These are phyloP conservation scores for Cystofilobasidium macerans DNA, from an alignment of 768 basidiomycete species.

Conservation along the genomic window DNA sequence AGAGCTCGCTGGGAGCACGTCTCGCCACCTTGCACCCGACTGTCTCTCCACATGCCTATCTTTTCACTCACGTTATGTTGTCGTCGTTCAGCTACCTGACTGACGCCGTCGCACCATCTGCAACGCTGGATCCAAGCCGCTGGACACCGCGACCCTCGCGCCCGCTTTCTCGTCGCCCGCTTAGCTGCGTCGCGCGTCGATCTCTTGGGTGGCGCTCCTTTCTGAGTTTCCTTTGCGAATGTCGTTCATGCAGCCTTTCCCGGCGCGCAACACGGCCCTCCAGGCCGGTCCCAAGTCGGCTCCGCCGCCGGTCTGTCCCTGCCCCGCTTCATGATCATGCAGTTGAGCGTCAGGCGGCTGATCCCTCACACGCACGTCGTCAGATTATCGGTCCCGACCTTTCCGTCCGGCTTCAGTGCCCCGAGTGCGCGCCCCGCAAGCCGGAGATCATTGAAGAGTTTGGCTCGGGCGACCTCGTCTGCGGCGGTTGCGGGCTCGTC, in stretches of 20 bases:
- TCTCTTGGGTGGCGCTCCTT: neutral
- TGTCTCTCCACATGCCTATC: too few species aligned
- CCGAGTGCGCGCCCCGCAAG: constrained; percentile 85
- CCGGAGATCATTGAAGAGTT: constrained; percentile 96
- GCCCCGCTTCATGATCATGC: neutral
- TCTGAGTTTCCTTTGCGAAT: neutral
- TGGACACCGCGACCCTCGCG: too few species aligned
- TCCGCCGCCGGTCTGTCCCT: neutral
- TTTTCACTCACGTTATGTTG: too few species aligned
- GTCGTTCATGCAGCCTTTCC: constrained; percentile 12
- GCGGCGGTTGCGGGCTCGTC: constrained; percentile 54
- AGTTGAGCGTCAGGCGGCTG: too few species aligned
- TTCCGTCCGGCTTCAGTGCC: constrained; percentile 55
- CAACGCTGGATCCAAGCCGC: too few species aligned
- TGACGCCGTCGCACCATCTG: too few species aligned
- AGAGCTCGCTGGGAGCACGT: too few species aligned
- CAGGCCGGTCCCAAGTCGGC: constrained; percentile 17
- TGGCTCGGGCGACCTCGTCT: constrained; percentile 89
- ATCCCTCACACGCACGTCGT: neutral
- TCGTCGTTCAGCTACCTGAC: too few species aligned
- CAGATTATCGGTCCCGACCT: constrained; percentile 34
- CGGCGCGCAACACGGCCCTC: neutral
- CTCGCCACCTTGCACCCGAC: too few species aligned
- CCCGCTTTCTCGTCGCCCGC: neutral
- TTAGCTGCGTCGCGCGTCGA: neutral